Conservation (phyloP, 1,139 yeast species). For the Yamadazyma spencermartinsiae region DNA sequence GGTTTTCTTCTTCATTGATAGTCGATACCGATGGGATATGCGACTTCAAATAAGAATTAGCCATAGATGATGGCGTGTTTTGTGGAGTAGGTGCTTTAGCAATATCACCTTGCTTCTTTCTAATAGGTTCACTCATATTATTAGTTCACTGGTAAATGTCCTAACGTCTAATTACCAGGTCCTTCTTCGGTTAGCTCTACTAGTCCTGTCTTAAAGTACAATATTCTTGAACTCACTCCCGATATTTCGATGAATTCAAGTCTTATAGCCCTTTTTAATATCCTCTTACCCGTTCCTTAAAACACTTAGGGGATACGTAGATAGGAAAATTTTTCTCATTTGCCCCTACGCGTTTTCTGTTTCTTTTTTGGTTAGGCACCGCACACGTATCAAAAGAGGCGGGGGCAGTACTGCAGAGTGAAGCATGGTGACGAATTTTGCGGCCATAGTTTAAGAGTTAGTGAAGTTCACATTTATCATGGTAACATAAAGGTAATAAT, state of each 20-base stretch:
- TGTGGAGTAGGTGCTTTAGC: constrained; percentile 98
- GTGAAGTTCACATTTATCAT: background rate
- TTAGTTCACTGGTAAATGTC: background rate
- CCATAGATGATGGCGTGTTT: constrained; percentile 92
- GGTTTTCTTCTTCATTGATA: constrained; percentile 57
- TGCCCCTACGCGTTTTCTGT: constrained; percentile 2
- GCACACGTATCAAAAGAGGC: background rate
- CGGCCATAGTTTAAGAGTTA: background rate
- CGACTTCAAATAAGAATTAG: constrained; percentile 70
- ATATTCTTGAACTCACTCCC: too few species aligned
- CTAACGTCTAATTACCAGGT: too few species aligned
- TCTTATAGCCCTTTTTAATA: background rate
- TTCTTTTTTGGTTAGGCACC: background rate
- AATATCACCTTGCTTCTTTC: constrained; percentile 68
- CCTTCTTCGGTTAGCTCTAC: background rate
- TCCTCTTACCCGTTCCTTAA: background rate
- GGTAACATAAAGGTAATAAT: background rate
- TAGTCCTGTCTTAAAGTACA: background rate
- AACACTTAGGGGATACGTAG: constrained; percentile 1
- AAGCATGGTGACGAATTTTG: too few species aligned
- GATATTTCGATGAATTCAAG: too few species aligned
- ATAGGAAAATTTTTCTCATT: constrained; percentile 1
- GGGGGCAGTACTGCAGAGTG: too few species aligned
- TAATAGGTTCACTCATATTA: constrained; percentile 67
- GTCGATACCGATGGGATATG: constrained; percentile 77